Evolutionary conservation across 2,329 filamentous ascomycete genomes (phyloP).

Genomic region (Aspergillus ochraceus): DNA sequence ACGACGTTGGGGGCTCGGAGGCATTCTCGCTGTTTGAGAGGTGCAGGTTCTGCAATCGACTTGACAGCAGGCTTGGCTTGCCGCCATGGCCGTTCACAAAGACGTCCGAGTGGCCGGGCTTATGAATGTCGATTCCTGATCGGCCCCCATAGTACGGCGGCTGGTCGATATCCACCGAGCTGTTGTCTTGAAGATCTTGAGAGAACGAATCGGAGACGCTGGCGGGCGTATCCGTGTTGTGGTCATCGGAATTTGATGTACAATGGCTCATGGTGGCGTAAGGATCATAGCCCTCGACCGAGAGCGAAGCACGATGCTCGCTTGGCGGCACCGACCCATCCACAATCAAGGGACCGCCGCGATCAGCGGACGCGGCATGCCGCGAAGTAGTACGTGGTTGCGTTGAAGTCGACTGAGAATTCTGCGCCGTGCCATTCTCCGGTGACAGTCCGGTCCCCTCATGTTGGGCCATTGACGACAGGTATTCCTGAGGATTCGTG

Average conservation of each 20-base stretch:
- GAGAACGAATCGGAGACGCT: slow-evolving; percentile 41
- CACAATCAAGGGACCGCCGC: slow-evolving; percentile 45
- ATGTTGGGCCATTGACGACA: slow-evolving; percentile 24
- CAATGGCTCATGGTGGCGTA: slow-evolving; percentile 39
- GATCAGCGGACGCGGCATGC: slow-evolving; percentile 28
- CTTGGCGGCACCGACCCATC: slow-evolving; percentile 47
- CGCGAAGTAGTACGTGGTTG: slow-evolving; percentile 29
- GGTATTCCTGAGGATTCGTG: slow-evolving; percentile 35
- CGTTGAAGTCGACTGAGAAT: slow-evolving; percentile 18
- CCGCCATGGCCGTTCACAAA: slow-evolving; percentile 28
- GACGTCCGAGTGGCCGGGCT: slow-evolving; percentile 14
- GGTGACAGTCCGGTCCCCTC: slow-evolving; percentile 25
- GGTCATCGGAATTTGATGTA: slow-evolving; percentile 43
- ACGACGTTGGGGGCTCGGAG: slow-evolving; percentile 18
- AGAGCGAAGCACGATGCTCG: slow-evolving; percentile 35
- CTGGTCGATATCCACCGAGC: slow-evolving; percentile 37
- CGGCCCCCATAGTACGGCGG: slow-evolving; percentile 24
- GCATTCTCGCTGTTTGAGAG: slow-evolving; percentile 35
- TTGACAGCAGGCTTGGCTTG: slow-evolving; percentile 37
- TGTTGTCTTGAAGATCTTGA: slow-evolving; percentile 39
- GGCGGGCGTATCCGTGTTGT: slow-evolving; percentile 36
- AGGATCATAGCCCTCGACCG: slow-evolving; percentile 37
- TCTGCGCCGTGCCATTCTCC: slow-evolving; percentile 25
- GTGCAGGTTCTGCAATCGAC: slow-evolving; percentile 39
- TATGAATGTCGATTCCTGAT: slow-evolving; percentile 26